Base-by-base conservation (phyloP, 2,329 filamentous ascomycete genomes). In the Neurospora crassa region DNA sequence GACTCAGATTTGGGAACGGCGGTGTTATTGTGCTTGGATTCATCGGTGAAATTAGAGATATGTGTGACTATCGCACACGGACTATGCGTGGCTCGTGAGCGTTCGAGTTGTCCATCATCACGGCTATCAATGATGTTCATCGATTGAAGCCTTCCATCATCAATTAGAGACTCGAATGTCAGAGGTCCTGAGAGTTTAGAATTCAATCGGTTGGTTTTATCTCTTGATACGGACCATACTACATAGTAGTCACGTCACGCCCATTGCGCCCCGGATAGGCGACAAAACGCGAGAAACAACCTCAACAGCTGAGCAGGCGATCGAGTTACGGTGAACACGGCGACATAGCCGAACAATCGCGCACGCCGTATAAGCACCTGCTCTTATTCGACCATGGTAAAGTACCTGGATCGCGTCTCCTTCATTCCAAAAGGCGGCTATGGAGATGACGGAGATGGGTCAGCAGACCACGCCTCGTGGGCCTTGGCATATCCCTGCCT, bases 301-400 rank as follows among this genome's bases (percentile, higher is more conserved):
- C 5, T 14, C 45, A 24, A 2, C 53, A 59, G 53, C 53, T 59
- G 53, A 34, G 14, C 24, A 59, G 53, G 3, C 53, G 53, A 59
- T 59, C 53, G 53, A 63, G 29, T 63, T 63, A 63, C 53, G 53
- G 53, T 63, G 53, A 63, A 63, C 8, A 63, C 53, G 53, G 53
- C 53, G 53, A 29, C 29, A 63, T 18, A n/a, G 53, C 53, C 53
- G 53, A 34, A 63, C 24, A 63, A 63, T 63, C 53, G 24, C 24
- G 24, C 53, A 63, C 53, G 53, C 53, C 29, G 53, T 63, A 2
- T 34, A 29, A 34, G 11, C 53, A 63, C 24, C 53, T 63, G 53
- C 29, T 63, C 29, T 63, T 18, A n/a, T 63, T 59, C 47, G 47
- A 14, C 24, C 14, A 34, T 18, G 47, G 47, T 34, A 59, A 24